These are phyloP conservation scores for Xylaria bambusicola DNA, from an alignment of 495 filamentous ascomycete species.

Conservation along the genomic window DNA sequence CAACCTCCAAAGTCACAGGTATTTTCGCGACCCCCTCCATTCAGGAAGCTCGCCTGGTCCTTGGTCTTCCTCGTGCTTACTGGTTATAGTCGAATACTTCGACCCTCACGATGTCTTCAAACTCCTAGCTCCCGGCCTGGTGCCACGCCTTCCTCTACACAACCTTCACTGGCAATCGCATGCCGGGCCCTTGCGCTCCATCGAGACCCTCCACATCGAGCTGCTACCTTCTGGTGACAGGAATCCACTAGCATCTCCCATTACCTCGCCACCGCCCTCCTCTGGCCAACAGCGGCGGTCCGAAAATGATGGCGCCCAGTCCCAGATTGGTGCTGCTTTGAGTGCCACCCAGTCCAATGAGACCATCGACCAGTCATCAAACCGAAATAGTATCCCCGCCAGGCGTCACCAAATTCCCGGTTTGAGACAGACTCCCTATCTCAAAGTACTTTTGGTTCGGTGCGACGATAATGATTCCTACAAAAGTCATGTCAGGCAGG, in stretches of 20 bases:
- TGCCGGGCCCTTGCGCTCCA: slow-evolving; percentile 83
- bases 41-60: slow-evolving; percentile 8
- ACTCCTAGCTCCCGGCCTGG: slow-evolving; percentile 72
- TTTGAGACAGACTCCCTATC: slow-evolving; percentile 87
- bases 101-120: slow-evolving; percentile 87
- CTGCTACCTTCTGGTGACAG: slow-evolving; percentile 62
- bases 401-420: slow-evolving; percentile 95
- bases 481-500: slow-evolving; percentile 73
- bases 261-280: slow-evolving; percentile 39
- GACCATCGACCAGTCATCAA: slow-evolving; percentile 30
- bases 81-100: slow-evolving; percentile 65
- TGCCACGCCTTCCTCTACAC: slow-evolving; percentile 79
- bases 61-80: slow-evolving; percentile 15
- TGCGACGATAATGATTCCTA: slow-evolving; percentile 96
- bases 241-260: slow-evolving; percentile 40
- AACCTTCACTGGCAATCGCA: slow-evolving; percentile 98
- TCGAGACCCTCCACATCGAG: slow-evolving; percentile 87
- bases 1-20: slow-evolving; percentile 75
- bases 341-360: slow-evolving; percentile 37
- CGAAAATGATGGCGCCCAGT: slow-evolving; percentile 53
- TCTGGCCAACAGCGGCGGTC: slow-evolving; percentile 26
- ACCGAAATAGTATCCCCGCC: slow-evolving; percentile 25
- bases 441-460: slow-evolving; percentile 84
- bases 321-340: slow-evolving; percentile 41
- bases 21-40: slow-evolving; percentile 20